These are phyloP conservation scores for Phytophthora cryptogea DNA, from an alignment of 352 stramenopile genomes.

Conservation along the genomic window DNA sequence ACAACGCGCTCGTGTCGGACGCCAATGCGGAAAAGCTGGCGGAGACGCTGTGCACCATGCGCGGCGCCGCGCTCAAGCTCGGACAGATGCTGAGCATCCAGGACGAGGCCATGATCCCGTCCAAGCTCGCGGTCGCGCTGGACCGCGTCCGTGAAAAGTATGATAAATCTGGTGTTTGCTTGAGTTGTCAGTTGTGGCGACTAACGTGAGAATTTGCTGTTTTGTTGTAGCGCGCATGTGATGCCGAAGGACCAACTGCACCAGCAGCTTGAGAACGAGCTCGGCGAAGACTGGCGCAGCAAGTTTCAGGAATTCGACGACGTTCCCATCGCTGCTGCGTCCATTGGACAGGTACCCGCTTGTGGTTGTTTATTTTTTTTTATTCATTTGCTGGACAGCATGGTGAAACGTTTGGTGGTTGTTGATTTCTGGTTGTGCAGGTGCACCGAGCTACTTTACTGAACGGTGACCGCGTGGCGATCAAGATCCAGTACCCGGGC, in stretches of 20 bases:
- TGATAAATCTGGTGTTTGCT: not conserved
- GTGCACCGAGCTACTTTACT: constrained; percentile 93
- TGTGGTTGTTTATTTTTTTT: not conserved
- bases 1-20: constrained; percentile 89
- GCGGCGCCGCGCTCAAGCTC: constrained; percentile 97
- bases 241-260: constrained; percentile 97
- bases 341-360: constrained; percentile 92
- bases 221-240: constrained; percentile 87
- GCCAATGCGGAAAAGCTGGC: constrained; percentile 96
- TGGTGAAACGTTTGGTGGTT: constrained; percentile 1
- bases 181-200: not conserved
- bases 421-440: constrained; percentile 20
- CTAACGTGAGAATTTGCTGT: constrained; percentile 1
- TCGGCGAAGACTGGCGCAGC: constrained; percentile 93
- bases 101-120: constrained; percentile 95
- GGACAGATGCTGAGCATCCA: constrained; percentile 99
- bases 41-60: constrained; percentile 96
- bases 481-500: constrained; percentile 99
- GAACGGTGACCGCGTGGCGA: constrained; percentile 90
- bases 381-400: not conserved
- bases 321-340: constrained; percentile 95
- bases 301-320: constrained; percentile 96
- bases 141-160: constrained; percentile 95
- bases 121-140: constrained; percentile 92
- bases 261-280: constrained; percentile 87